phyloP scores from a whole-genome alignment of 2,329 filamentous ascomycete genomes.

The Colletotrichum simmondsii region DNA sequence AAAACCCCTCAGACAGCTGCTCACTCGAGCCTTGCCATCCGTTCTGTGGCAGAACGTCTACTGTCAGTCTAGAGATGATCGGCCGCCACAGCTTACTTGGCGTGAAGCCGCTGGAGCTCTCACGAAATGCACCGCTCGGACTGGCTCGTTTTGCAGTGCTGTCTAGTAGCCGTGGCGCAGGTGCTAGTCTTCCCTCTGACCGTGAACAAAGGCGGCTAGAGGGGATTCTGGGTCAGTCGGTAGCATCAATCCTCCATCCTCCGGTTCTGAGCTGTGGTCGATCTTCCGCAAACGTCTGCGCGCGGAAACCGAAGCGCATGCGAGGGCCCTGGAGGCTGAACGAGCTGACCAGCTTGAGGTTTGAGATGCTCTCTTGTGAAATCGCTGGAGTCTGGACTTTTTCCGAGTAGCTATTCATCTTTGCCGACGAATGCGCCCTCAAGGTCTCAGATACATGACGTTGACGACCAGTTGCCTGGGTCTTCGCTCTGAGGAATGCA shows the following conservation, averaged over 20 bases:
- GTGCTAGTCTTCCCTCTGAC: not conserved
- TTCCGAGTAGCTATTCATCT: not conserved
- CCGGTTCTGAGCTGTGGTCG: not conserved
- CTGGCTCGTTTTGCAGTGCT: not conserved
- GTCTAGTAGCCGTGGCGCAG: not conserved
- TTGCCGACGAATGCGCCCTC: not conserved
- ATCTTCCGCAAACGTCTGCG: slow-evolving; percentile 25
- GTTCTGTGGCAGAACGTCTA: not conserved
- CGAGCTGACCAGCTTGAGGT: not conserved
- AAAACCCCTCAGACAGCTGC: not conserved
- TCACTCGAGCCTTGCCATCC: not conserved
- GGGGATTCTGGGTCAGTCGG: not conserved
- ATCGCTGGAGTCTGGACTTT: not conserved
- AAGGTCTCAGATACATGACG: not conserved
- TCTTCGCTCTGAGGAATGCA: not conserved
- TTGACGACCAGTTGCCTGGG: not conserved
- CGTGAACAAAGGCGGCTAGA: slow-evolving; percentile 14
- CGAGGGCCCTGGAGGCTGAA: not conserved
- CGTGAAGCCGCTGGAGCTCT: not conserved
- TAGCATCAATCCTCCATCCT: slow-evolving; percentile 12
- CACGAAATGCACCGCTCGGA: slow-evolving; percentile 7
- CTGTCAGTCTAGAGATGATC: slow-evolving; percentile 3
- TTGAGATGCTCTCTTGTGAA: not conserved
- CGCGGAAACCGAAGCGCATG: not conserved
- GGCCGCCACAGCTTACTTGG: not conserved